phyloP scores from a whole-genome alignment of 345 rosid species.

The Moringa oleifera region DNA sequence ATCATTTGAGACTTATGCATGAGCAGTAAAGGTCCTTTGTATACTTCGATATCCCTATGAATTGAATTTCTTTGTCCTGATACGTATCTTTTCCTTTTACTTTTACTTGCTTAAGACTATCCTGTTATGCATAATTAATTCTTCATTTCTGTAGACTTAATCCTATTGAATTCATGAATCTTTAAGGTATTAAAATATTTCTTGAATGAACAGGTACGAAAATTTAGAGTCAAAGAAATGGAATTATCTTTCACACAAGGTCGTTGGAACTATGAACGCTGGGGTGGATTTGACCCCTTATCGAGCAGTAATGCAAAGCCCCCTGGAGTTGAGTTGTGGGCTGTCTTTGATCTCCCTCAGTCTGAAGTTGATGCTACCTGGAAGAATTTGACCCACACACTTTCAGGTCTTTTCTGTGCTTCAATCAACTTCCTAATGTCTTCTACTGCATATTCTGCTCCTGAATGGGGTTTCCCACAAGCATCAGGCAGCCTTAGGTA shows the following conservation, averaged over 20 bases:
- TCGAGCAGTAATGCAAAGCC: constrained; percentile 92
- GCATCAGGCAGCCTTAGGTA: constrained; percentile 63
- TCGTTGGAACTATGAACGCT: constrained; percentile 93
- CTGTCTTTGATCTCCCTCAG: constrained; percentile 77
- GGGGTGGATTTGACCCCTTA: constrained; percentile 92
- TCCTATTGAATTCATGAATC: background rate
- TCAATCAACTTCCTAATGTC: constrained; percentile 91
- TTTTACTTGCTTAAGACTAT: no score
- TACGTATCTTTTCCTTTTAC: background rate
- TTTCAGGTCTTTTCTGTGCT: constrained; percentile 95
- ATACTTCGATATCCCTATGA: background rate
- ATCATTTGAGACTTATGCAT: background rate
- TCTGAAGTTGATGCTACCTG: constrained; percentile 72
- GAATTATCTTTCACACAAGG: constrained; percentile 97
- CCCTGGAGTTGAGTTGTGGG: constrained; percentile 96
- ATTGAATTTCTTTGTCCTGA: background rate
- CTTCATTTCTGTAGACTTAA: background rate
- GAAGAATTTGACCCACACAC: constrained; percentile 85
- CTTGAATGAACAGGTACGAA: constrained; percentile 54
- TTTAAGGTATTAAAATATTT: no score
- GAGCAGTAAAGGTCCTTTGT: background rate
- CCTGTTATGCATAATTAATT: background rate
- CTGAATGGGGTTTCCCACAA: constrained; percentile 68
- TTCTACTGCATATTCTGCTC: constrained; percentile 67
- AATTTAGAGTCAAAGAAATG: constrained; percentile 77